Evolutionary conservation across 257 asterid genomes (phyloP).

Genomic region (Przewalskia tangutica): DNA sequence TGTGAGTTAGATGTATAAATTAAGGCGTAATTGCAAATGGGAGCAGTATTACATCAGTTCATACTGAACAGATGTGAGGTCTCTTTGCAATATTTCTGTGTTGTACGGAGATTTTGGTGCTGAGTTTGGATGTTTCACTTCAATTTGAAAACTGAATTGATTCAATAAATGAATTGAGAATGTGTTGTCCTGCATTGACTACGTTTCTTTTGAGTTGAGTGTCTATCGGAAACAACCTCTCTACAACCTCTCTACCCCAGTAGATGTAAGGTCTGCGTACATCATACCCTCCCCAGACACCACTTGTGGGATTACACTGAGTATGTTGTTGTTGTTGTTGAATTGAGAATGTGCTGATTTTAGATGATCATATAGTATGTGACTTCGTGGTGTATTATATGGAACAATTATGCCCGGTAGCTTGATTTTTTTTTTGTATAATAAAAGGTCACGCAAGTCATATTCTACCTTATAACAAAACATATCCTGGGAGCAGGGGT

Average conservation of each 20-base stretch:
- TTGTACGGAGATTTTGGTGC: neutral
- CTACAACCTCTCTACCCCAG: no score
- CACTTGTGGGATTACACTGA: no score
- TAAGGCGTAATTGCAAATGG: no score
- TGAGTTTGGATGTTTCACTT: neutral
- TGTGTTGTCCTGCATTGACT: neutral
- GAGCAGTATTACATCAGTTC: no score
- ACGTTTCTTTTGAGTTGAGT: no score
- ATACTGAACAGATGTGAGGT: neutral
- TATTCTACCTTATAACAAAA: neutral
- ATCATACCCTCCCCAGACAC: no score
- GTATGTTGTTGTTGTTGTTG: no score
- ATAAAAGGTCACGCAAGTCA: neutral
- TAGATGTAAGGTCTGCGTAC: no score
- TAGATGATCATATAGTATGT: no score
- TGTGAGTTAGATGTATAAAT: no score
- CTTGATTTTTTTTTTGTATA: neutral
- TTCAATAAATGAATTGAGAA: neutral
- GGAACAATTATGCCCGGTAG: neutral
- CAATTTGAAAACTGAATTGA: neutral
- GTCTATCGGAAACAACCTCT: no score
- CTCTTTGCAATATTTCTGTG: no score
- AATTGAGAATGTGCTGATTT: neutral
- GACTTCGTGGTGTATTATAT: neutral
- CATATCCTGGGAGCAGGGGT: neutral